Conservation (phyloP, 805 yeast genomes). For the Candida parachauliodes region DNA sequence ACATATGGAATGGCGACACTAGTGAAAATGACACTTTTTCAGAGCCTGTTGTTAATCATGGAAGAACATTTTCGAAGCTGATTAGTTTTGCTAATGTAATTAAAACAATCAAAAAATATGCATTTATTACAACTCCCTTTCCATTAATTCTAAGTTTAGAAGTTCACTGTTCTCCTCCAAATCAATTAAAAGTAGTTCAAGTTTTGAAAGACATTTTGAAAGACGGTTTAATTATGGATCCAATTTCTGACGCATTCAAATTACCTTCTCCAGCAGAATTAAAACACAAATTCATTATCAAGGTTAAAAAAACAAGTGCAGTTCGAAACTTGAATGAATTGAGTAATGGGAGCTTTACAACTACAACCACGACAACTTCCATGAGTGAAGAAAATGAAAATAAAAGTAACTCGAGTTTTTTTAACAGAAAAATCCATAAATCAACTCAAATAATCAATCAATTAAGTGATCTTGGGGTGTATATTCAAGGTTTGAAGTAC, state of each 20-base stretch:
- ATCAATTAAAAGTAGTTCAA: slow-evolving; percentile 58
- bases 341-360: slow-evolving; percentile 18
- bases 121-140: slow-evolving; percentile 80
- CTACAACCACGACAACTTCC: slow-evolving; percentile 22
- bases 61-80: slow-evolving; percentile 75
- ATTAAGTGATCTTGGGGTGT: slow-evolving; percentile 63
- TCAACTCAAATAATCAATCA: slow-evolving; percentile 29
- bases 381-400: slow-evolving; percentile 37
- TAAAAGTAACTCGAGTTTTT: slow-evolving; percentile 14
- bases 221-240: slow-evolving; percentile 46
- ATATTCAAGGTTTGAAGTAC: slow-evolving; percentile 71
- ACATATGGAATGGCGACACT: slow-evolving; percentile 72
- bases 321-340: slow-evolving; percentile 14
- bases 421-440: slow-evolving; percentile 19
- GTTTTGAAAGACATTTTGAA: slow-evolving; percentile 58
- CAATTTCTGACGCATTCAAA: slow-evolving; percentile 23
- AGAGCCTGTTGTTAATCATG: slow-evolving; percentile 90
- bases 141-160: slow-evolving; percentile 88
- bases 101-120: slow-evolving; percentile 72
- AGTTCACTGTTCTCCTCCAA: slow-evolving; percentile 66
- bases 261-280: slow-evolving; percentile 75
- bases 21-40: slow-evolving; percentile 15
- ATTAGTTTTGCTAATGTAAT: slow-evolving; percentile 68
- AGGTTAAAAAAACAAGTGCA: slow-evolving; percentile 60
- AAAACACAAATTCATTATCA: slow-evolving; percentile 68